These are phyloP conservation scores for Aureobasidium musti DNA, from an alignment of 2,329 filamentous ascomycete genomes.

Conservation along the genomic window DNA sequence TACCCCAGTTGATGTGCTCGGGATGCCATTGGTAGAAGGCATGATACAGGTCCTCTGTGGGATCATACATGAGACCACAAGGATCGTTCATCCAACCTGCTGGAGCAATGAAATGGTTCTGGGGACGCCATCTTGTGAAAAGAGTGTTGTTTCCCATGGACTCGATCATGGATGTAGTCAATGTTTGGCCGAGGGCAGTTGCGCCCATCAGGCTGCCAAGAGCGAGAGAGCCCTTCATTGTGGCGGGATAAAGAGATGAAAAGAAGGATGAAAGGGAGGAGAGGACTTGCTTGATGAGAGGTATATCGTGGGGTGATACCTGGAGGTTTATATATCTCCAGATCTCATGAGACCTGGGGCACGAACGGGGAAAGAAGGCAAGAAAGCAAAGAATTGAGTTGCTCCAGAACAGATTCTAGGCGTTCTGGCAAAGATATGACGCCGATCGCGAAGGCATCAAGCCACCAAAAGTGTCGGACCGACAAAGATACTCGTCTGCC, in stretches of 20 bases:
- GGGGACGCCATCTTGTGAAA: constrained; percentile 53
- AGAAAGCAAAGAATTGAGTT: constrained; percentile 24
- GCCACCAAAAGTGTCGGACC: constrained; percentile 18
- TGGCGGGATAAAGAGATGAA: not conserved
- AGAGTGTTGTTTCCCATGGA: constrained; percentile 51
- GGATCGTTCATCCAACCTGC: constrained; percentile 56
- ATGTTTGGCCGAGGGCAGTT: constrained; percentile 23
- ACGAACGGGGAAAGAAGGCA: constrained; percentile 2
- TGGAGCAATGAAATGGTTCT: constrained; percentile 51
- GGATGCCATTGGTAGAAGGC: constrained; percentile 57
- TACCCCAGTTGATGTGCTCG: constrained; percentile 52
- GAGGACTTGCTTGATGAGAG: constrained; percentile 15
- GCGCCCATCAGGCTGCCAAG: constrained; percentile 19
- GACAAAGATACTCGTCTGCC: not conserved
- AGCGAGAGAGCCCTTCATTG: constrained; percentile 25
- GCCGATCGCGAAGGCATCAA: constrained; percentile 11
- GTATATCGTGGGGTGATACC: not conserved
- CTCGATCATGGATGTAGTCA: constrained; percentile 40
- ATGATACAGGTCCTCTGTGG: constrained; percentile 52
- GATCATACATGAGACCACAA: constrained; percentile 55
- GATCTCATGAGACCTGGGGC: not conserved
- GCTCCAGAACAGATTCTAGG: constrained; percentile 21
- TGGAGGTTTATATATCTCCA: constrained; percentile 10
- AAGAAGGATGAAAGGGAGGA: not conserved
- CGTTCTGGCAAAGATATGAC: constrained; percentile 9